phyloP scores from a whole-genome alignment of 169 alveolate genomes.

The Fabrea salina region DNA sequence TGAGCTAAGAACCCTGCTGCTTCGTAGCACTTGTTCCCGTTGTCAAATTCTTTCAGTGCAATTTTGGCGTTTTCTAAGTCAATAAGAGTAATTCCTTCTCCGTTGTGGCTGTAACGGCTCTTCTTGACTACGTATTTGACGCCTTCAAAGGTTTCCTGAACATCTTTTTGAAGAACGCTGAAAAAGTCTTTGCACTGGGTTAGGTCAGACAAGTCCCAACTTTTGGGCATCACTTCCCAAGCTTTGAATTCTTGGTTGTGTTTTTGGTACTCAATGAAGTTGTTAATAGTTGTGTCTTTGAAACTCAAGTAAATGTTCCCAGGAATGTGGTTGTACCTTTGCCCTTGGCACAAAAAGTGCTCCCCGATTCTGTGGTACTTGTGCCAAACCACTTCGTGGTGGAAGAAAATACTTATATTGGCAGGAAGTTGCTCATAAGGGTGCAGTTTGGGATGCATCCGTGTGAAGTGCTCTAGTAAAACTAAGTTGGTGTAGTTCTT shows the following conservation, averaged over 20 bases:
- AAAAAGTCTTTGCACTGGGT: constrained; percentile 26
- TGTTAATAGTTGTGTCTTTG: constrained; percentile 25
- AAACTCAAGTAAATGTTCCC: constrained; percentile 20
- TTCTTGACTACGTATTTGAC: constrained; percentile 9
- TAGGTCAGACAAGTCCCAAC: background rate
- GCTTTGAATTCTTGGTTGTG: constrained; percentile 23
- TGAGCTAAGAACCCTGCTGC: constrained; percentile 32
- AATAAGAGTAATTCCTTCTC: constrained; percentile 7
- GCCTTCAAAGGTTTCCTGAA: background rate
- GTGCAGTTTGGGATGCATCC: background rate
- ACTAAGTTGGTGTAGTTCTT: background rate
- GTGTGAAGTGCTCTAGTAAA: background rate
- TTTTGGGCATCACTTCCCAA: background rate
- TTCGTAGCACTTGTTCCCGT: constrained; percentile 32
- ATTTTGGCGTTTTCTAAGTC: background rate
- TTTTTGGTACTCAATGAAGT: constrained; percentile 10
- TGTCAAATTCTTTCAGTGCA: constrained; percentile 14
- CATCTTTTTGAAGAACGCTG: background rate
- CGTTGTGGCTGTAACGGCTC: constrained; percentile 14
- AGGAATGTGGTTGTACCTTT: constrained; percentile 38
- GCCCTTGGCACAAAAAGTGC: constrained; percentile 12
- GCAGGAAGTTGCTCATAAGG: background rate
- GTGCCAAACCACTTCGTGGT: background rate
- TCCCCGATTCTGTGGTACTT: background rate
- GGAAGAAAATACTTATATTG: background rate